Conservation (phyloP, 139 green algal species). For the Bryopsis sp. region DNA sequence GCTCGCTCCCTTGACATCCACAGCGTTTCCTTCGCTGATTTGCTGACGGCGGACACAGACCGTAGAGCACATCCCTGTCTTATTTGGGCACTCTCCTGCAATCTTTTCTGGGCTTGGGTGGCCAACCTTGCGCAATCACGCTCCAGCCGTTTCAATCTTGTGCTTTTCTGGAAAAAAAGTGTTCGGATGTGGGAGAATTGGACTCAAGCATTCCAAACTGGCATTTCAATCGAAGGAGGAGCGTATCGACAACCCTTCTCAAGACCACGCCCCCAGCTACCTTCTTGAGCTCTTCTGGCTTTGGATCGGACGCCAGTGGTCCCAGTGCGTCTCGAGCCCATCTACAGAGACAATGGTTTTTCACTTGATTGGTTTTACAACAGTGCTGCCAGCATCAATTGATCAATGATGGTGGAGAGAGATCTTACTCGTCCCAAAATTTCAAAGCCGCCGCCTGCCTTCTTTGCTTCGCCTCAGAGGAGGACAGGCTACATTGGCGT, state of each 20-base stretch:
- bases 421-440: conserved; percentile 2
- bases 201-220: not conserved
- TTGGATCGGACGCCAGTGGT: not conserved
- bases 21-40: conserved; percentile 2
- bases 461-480: not conserved
- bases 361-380: not conserved
- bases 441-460: not conserved
- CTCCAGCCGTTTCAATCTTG: conserved; percentile 22
- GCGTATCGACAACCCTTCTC: not conserved
- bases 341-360: not conserved
- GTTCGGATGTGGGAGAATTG: not conserved
- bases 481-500: too few species aligned
- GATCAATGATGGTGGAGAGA: not conserved
- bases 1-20: not conserved
- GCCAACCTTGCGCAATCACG: conserved; percentile 27
- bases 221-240: not conserved
- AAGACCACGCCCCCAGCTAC: not conserved
- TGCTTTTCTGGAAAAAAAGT: conserved; percentile 17
- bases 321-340: not conserved
- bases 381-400: not conserved
- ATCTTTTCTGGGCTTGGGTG: conserved; percentile 19
- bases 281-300: not conserved
- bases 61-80: not conserved
- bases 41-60: not conserved
- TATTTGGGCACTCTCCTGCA: conserved; percentile 22